phyloP scores from a whole-genome alignment of 1,139 yeast genomes.

The Yamadazyma trypodendri region DNA sequence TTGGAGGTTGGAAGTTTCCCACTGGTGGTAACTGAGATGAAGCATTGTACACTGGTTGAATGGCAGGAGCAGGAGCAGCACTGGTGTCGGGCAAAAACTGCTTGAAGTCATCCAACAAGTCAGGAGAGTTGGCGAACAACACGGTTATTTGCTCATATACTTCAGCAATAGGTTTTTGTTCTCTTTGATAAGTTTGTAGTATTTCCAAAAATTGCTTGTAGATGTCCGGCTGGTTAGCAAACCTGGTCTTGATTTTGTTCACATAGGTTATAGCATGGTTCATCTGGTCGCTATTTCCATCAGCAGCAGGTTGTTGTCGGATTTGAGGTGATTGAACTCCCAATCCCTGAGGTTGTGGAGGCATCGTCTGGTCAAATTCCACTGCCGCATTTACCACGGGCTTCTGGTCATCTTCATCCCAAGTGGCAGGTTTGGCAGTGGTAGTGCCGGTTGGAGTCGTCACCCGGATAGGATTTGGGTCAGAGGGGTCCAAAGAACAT shows the following conservation, averaged over 20 bases:
- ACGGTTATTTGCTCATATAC: constrained; percentile 92
- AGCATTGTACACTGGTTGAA: constrained; percentile 25
- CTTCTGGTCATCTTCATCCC: constrained; percentile 18
- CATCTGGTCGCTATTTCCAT: constrained; percentile 85
- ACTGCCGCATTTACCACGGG: not conserved
- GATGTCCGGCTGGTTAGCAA: constrained; percentile 91
- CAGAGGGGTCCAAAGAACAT: constrained; percentile 85
- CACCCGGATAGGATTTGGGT: constrained; percentile 89
- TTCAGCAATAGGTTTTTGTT: constrained; percentile 91
- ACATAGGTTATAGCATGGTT: constrained; percentile 96
- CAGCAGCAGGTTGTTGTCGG: constrained; percentile 19
- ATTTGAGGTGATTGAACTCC: constrained; percentile 6
- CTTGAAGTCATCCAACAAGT: constrained; percentile 88
- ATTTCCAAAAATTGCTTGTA: constrained; percentile 94
- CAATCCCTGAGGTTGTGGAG: not conserved
- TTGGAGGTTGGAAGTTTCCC: constrained; percentile 89
- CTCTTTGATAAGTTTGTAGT: constrained; percentile 92
- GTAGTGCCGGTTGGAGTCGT: constrained; percentile 95
- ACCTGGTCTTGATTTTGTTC: constrained; percentile 90
- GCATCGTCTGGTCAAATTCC: no score
- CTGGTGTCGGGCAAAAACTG: constrained; percentile 93
- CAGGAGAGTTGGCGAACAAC: constrained; percentile 90
- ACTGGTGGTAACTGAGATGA: constrained; percentile 82
- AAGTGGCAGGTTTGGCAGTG: constrained; percentile 53
- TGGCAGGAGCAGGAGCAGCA: constrained; percentile 9